Conservation (phyloP, 2,329 filamentous ascomycete species). For the Metarhizium anisopliae region DNA sequence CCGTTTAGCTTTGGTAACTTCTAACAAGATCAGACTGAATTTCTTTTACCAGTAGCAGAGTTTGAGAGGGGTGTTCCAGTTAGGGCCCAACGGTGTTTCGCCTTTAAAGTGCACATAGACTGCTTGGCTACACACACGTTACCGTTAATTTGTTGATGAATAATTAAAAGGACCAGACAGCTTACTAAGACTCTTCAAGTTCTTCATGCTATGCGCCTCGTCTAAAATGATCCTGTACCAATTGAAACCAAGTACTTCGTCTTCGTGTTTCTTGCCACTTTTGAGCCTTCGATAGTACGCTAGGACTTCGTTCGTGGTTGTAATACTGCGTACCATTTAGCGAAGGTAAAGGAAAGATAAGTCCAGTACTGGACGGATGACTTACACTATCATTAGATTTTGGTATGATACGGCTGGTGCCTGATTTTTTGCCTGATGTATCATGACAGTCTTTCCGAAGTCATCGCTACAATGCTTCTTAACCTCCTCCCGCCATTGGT, state of each 20-base stretch:
- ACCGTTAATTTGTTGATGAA: not conserved
- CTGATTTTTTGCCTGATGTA: constrained; percentile 8
- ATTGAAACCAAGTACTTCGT: constrained; percentile 7
- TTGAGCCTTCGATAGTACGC: not conserved
- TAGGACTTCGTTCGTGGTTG: not conserved
- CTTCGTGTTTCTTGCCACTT: not conserved
- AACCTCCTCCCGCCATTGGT: constrained; percentile 21
- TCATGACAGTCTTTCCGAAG: not conserved
- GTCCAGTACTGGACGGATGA: not conserved
- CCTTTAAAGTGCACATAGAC: constrained; percentile 15
- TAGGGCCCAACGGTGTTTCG: constrained; percentile 25
- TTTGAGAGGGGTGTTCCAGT: constrained; percentile 29
- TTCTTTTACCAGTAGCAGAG: constrained; percentile 14
- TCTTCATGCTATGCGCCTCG: constrained; percentile 49
- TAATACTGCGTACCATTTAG: not conserved
- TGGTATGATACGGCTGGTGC: not conserved
- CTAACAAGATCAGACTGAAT: not conserved
- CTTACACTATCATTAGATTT: not conserved
- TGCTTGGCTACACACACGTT: not conserved
- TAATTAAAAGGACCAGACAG: not conserved
- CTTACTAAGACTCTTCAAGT: constrained; percentile 25
- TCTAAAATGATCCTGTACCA: constrained; percentile 48
- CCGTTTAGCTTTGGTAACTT: not conserved
- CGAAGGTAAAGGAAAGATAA: not conserved
- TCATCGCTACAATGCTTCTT: constrained; percentile 13